phyloP scores from a whole-genome alignment of 2,329 filamentous ascomycete species.

The Penicillium sp. region DNA sequence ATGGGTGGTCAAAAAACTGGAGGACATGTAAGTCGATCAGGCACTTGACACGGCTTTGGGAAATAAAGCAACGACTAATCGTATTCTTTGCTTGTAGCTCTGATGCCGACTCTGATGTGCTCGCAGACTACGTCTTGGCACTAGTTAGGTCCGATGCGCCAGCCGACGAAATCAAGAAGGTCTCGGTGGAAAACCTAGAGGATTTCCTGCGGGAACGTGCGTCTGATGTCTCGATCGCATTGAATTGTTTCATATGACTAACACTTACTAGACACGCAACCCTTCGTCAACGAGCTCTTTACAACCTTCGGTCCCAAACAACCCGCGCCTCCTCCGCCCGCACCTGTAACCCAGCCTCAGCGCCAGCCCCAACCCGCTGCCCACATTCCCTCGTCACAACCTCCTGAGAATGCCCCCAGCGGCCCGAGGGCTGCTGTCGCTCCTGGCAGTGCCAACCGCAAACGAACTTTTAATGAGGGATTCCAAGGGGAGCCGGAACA shows the following conservation, averaged over 20 bases:
- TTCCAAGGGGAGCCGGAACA: conserved; percentile 48
- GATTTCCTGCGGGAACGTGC: conserved; percentile 59
- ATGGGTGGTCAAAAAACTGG: conserved; percentile 60
- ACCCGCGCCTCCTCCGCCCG: conserved; percentile 22
- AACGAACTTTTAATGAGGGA: conserved; percentile 55
- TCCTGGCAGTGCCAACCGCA: conserved; percentile 41
- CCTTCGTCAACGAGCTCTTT: conserved; percentile 60
- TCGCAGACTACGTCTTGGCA: conserved; percentile 63
- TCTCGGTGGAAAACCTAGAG: conserved; percentile 55
- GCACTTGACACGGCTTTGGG: neutral
- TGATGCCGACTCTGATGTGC: conserved; percentile 62
- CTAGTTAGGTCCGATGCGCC: conserved; percentile 57
- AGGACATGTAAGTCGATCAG: conserved; percentile 53
- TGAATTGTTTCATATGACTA: conserved; percentile 14
- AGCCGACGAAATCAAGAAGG: conserved; percentile 54
- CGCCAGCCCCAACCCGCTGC: conserved; percentile 19
- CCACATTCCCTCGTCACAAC: conserved; percentile 20
- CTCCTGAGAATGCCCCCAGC: conserved; percentile 25
- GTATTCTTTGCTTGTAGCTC: conserved; percentile 45
- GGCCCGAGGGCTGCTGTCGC: conserved; percentile 29
- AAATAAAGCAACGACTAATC: conserved; percentile 6
- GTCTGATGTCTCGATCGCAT: conserved; percentile 22
- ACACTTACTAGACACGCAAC: conserved; percentile 45
- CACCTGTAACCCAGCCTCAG: conserved; percentile 26
- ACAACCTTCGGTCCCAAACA: conserved; percentile 50